Percentiles rank a stretch among this genome's conserved stretches.
Conservation (phyloP, 2,329 filamentous ascomycete species). For the Eurotiales sp. region DNA sequence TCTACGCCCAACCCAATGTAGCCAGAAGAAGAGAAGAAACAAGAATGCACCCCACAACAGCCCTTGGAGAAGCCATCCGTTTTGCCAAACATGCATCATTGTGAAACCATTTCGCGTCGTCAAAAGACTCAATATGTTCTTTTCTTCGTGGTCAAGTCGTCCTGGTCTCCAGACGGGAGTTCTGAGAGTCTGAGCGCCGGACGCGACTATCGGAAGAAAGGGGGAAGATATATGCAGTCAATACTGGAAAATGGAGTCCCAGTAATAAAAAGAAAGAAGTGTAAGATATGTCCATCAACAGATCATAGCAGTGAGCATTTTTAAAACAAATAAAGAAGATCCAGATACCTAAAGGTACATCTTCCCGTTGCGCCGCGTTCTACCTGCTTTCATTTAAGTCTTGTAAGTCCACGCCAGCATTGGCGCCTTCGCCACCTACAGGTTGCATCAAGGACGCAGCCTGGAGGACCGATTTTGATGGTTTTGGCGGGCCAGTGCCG, state of each 20-base stretch:
- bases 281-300: not conserved
- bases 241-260: not conserved
- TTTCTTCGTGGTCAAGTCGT: not conserved
- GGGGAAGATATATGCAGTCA: not conserved
- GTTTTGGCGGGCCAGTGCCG: conserved; percentile 55
- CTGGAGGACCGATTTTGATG: conserved; percentile 35
- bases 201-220: not conserved
- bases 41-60: not conserved
- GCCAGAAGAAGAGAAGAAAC: not conserved
- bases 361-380: conserved; percentile 2
- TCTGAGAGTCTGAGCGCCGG: too few species aligned
- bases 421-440: conserved; percentile 26
- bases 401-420: conserved; percentile 31
- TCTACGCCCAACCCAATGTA: not conserved
- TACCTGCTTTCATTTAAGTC: conserved; percentile 33
- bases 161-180: not conserved
- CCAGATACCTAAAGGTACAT: not conserved
- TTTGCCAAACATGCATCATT: not conserved
- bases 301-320: too few species aligned
- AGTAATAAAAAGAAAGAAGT: not conserved
- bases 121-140: not conserved
- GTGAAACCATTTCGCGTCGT: not conserved
- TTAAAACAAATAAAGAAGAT: not conserved
- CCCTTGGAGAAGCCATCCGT: not conserved
- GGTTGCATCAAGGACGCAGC: conserved; percentile 32